These are phyloP conservation scores for Trichosanthes cucumerina DNA, from an alignment of 306 rosid species.

Conservation along the genomic window DNA sequence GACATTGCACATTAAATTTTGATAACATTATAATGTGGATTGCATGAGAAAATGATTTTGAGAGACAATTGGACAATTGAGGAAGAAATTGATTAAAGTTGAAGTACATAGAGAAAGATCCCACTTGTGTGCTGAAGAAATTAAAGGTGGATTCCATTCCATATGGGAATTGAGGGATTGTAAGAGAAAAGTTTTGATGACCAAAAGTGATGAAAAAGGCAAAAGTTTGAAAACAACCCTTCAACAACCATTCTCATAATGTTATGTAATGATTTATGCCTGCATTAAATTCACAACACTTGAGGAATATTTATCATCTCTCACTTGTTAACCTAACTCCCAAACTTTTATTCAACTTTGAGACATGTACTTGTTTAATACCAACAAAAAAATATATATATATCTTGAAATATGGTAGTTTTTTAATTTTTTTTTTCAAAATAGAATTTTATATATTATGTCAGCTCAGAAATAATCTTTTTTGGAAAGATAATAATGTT, in stretches of 20 bases:
- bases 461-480: too few species aligned
- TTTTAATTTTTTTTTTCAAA: not conserved
- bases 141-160: not conserved
- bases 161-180: not conserved
- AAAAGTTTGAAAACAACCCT: conserved; percentile 5
- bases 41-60: not conserved
- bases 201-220: not conserved
- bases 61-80: not conserved
- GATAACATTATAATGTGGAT: not conserved
- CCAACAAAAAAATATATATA: too few species aligned
- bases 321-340: not conserved
- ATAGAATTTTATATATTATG: too few species aligned
- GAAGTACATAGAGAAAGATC: not conserved
- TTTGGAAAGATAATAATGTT: too few species aligned
- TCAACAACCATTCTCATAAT: not conserved
- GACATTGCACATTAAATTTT: not conserved
- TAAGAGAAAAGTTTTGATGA: not conserved
- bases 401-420: not conserved
- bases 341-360: not conserved
- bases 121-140: not conserved
- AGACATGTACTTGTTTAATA: not conserved
- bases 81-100: not conserved
- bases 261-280: not conserved
- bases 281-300: not conserved
- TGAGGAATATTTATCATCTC: not conserved